Evolutionary conservation across 2,329 filamentous ascomycete genomes (phyloP).

Genomic region (Neoarthrinium moseri): DNA sequence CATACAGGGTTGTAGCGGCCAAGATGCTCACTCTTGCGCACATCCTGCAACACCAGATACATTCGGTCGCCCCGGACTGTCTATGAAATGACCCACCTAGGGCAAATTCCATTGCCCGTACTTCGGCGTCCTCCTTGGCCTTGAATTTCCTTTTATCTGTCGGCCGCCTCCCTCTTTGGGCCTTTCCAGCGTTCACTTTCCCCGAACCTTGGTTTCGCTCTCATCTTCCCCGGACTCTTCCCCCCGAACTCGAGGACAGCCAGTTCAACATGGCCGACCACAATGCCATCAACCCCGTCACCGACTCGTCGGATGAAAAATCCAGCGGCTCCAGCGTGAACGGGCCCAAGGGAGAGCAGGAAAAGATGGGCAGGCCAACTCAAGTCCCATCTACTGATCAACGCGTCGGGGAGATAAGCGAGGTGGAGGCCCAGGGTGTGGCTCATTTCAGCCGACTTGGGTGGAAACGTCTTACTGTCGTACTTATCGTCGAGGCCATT

Average conservation of each 20-base stretch:
- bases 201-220: not conserved
- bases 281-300: slow-evolving; percentile 1
- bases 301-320: slow-evolving; percentile 4
- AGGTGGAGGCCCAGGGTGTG: slow-evolving; percentile 45
- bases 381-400: slow-evolving; percentile 11
- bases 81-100: slow-evolving; percentile 6
- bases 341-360: slow-evolving; percentile 2
- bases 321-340: slow-evolving; percentile 5
- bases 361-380: not conserved
- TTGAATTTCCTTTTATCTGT: not conserved
- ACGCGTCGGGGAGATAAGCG: slow-evolving; percentile 31
- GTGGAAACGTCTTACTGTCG: slow-evolving; percentile 55
- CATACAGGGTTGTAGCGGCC: slow-evolving; percentile 1
- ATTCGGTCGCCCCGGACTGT: slow-evolving; percentile 2
- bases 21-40: not conserved
- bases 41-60: not conserved
- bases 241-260: not conserved
- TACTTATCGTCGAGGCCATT: slow-evolving; percentile 57
- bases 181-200: not conserved
- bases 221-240: not conserved
- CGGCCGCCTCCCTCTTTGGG: not conserved
- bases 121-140: slow-evolving; percentile 3
- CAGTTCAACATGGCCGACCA: slow-evolving; percentile 9
- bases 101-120: slow-evolving; percentile 5
- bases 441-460: slow-evolving; percentile 52